Percentiles rank a stretch among this genome's conserved stretches.
Evolutionary conservation across 306 rosid species (phyloP).

Genomic region (Pyrus betulifolia): DNA sequence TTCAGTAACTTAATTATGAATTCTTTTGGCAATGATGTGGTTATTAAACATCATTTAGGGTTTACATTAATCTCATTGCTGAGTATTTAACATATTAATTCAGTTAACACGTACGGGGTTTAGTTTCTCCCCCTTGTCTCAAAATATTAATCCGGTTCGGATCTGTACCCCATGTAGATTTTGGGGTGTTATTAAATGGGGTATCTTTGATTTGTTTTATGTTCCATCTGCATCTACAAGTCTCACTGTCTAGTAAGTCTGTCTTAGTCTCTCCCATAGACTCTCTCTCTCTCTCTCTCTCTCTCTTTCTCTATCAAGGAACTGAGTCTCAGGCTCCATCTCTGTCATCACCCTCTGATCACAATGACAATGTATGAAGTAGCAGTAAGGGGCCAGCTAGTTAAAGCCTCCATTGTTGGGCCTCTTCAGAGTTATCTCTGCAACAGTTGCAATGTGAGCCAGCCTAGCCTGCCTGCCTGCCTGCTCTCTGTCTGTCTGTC

Average conservation of each 20-base stretch:
- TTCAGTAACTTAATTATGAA: background rate
- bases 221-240: constrained; percentile 31
- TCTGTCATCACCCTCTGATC: constrained; percentile 13
- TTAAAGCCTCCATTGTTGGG: constrained; percentile 27
- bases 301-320: constrained; percentile 18
- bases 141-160: constrained; percentile 24
- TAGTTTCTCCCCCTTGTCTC: background rate
- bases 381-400: constrained; percentile 7
- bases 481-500: background rate
- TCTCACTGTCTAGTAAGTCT: constrained; percentile 4
- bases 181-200: constrained; percentile 16
- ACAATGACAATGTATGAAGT: constrained; percentile 23
- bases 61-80: too few relatives aligned
- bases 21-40: background rate
- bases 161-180: constrained; percentile 22
- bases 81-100: background rate
- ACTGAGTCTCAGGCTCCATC: constrained; percentile 32
- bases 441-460: constrained; percentile 5
- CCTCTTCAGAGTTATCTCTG: constrained; percentile 42
- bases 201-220: constrained; percentile 52
- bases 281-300: background rate
- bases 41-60: background rate
- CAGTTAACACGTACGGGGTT: background rate
- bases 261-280: background rate
- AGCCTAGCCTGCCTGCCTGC: constrained; percentile 6